phyloP scores from a whole-genome alignment of 495 filamentous ascomycete species.

The Copromyces sp. region DNA sequence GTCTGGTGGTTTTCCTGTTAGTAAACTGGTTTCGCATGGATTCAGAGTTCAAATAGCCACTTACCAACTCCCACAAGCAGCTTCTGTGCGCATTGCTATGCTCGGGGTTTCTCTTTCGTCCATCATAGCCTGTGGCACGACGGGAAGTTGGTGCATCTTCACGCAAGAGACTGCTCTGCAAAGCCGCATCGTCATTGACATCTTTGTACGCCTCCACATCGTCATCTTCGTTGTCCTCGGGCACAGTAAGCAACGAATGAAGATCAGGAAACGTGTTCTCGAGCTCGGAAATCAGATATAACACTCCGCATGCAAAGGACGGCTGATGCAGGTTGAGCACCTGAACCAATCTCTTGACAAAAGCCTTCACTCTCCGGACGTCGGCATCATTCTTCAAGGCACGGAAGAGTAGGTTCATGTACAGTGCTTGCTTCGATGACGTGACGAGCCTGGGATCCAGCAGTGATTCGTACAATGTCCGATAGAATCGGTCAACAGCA shows the following conservation, averaged over 20 bases:
- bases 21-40: not conserved
- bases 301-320: conserved; percentile 77
- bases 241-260: conserved; percentile 57
- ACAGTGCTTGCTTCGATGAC: conserved; percentile 90
- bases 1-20: conserved; percentile 26
- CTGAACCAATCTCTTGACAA: conserved; percentile 86
- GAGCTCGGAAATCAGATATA: conserved; percentile 80
- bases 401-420: conserved; percentile 84
- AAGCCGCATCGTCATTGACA: conserved; percentile 44
- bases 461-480: conserved; percentile 89
- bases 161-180: conserved; percentile 7
- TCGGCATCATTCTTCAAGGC: conserved; percentile 79
- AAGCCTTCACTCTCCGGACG: conserved; percentile 83
- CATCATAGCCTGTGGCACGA: conserved; percentile 51
- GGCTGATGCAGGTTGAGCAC: conserved; percentile 81
- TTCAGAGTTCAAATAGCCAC: conserved; percentile 11
- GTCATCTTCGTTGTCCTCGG: conserved; percentile 49
- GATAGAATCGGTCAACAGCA: conserved; percentile 80
- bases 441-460: conserved; percentile 77
- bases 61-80: conserved; percentile 85
- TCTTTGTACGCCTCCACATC: conserved; percentile 41
- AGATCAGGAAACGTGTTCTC: conserved; percentile 65
- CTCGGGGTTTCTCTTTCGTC: conserved; percentile 80
- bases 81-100: conserved; percentile 82
- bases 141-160: conserved; percentile 1